phyloP scores from a whole-genome alignment of 306 rosid genomes.

The Cicer pinnatifidum region DNA sequence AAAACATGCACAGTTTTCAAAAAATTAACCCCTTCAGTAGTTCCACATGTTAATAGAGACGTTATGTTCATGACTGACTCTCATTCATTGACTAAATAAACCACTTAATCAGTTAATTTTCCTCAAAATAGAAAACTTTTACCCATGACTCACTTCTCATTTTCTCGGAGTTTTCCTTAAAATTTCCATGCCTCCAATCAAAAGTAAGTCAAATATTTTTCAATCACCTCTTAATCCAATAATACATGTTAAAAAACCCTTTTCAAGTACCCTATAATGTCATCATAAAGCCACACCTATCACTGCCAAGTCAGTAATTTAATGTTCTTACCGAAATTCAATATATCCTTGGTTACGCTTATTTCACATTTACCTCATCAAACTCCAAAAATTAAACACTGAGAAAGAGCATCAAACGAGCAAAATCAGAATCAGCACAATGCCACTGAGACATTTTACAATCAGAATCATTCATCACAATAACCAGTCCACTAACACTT shows the following conservation, averaged over 20 bases:
- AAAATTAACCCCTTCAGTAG: background rate
- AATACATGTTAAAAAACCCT: background rate
- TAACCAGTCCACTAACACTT: background rate
- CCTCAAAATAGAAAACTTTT: background rate
- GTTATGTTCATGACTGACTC: background rate
- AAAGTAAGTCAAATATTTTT: slow-evolving; percentile 1
- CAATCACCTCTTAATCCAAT: slow-evolving; percentile 1
- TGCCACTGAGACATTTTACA: background rate
- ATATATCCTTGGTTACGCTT: background rate
- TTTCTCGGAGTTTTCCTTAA: background rate
- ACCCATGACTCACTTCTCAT: background rate
- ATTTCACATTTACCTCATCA: background rate
- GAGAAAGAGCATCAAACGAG: background rate
- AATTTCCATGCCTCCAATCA: slow-evolving; percentile 13
- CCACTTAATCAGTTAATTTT: slow-evolving; percentile 5
- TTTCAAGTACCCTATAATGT: background rate
- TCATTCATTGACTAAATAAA: background rate
- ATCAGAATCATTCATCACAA: background rate
- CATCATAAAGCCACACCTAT: slow-evolving; percentile 4
- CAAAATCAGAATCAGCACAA: background rate
- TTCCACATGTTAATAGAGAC: background rate
- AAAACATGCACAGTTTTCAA: background rate
- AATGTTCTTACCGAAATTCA: background rate
- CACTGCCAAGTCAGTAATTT: background rate
- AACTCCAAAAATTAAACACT: slow-evolving; percentile 1